Evolutionary conservation across 441 rosid genomes (phyloP), one percentile per base, ranked within the genome.

Genomic region (Mallotus repandus): DNA sequence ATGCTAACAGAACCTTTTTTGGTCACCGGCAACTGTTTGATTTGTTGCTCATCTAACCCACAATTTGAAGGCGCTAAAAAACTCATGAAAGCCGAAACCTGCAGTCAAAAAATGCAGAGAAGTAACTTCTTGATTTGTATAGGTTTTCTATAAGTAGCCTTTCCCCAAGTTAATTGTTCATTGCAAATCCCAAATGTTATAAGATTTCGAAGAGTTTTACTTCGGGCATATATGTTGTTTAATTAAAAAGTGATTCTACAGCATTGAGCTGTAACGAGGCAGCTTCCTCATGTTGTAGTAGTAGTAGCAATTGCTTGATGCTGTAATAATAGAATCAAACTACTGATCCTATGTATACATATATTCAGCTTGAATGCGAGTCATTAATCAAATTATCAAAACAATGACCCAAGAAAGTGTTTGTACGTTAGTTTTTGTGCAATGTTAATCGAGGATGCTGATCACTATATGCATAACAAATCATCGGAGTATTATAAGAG

Each of bases 11-110:
- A 55, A 43, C 71, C 74, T 65, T 53, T 71, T 76, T 29, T 41
- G 78, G 68, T 70, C 78, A 62, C 14, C 16, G 80, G 81, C 80
- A 79, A 85, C 56, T 75, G 79, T 81, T 35, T 3, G 73, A 85
- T 76, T 68, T 66, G 77, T 66, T 76, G 68, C 78, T 32, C 48
- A 71, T 74, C 88, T 81, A 73, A 83, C 81, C 71, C 79, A 72
- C 57, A 71, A 75, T 71, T 41, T 77, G 76, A 61, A 67, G 67
- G 79, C 59, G 22, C 32, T 21, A 3, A 35, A 38, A 38, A 50
- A 69, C n/a, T 63, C 67, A 3, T 8, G 63, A 22, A 52, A 43
- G 46, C 18, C n/a, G 62, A 78, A 43, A 62, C 75, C 75, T 58
- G 56, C 53, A 35, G 55, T 35, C n/a, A 9, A 21, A 61, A 52